Evolutionary conservation across 1,284 basidiomycete species (phyloP), one percentile per base, ranked within the genome.

Genomic region (Rhodotorula mucilaginosa): DNA sequence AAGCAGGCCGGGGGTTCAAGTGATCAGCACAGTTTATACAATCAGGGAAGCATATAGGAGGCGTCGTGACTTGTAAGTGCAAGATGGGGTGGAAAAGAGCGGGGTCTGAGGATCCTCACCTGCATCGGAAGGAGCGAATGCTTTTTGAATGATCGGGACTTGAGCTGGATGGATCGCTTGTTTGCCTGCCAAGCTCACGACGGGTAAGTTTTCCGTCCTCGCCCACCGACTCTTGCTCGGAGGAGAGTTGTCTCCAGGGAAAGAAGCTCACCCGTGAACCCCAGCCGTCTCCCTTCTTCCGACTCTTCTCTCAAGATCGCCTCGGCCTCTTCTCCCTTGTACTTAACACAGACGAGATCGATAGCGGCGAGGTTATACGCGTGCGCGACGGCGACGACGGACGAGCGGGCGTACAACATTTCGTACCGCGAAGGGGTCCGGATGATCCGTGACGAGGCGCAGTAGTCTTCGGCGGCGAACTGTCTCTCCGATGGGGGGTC

Each of bases 381-480:
- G 79, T 91, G 93, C 18, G 95, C 93, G 0, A 89, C 87, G 34
- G 91, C 87, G 15, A 90, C 91, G 67, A 97, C 87, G 70, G 89
- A 86, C 0, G 92, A 92, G n/a, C 95, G 88, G 5, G 93, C 90
- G 77, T 88, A 93, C 10, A 95, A 85, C 29, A 98, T 83, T 78
- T 96, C 93, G 62, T 84, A 83, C 29, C 91, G 86, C 15, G 87
- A 86, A 2, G 84, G 79, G 2, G 93, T 91, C n/a, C 95, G 88
- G 48, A 89, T 84, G 70, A 97, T 89, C 2, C 88, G 88, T 0
- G 93, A 92, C 77, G 93, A 89, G 1, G 94, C 93, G 79, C 95
- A 86, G 57, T 76, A 95, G 79, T 96, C 92, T 82, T 95, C 92
- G 48, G 92, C 91, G 5, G 91, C 92, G 80, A 94, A 94, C 91